A percentile compares a stretch with the other conserved stretches of the same genome.
Conservation (phyloP, 169 alveolate genomes). For the Plasmodium gonderi region DNA sequence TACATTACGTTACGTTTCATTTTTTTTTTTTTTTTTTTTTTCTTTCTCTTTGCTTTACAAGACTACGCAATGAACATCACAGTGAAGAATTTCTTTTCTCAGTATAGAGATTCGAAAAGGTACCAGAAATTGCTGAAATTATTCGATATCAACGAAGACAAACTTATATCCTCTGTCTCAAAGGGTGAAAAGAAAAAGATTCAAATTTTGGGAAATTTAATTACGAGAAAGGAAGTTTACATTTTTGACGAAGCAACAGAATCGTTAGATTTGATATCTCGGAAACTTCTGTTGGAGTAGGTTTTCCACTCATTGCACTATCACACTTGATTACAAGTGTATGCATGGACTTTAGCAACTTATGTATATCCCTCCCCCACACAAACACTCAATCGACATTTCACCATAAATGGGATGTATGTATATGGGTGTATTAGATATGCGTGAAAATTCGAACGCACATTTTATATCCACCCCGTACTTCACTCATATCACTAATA, state of each 20-base stretch:
- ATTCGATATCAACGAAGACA: constrained; percentile 54
- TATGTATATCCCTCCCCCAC: background rate
- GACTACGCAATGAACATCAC: constrained; percentile 62
- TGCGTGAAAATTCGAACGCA: no score
- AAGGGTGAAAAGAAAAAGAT: constrained; percentile 70
- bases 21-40: background rate
- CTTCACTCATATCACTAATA: no score
- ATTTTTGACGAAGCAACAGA: constrained; percentile 74
- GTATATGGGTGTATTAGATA: background rate
- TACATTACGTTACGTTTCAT: background rate
- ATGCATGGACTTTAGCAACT: no score
- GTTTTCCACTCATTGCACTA: no score
- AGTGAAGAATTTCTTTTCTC: constrained; percentile 27
- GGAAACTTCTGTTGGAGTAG: constrained; percentile 68
- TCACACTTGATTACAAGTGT: no score
- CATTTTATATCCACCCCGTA: no score
- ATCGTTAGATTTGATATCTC: constrained; percentile 59
- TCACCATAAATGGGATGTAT: no score
- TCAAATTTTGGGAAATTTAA: constrained; percentile 58
- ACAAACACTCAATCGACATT: background rate
- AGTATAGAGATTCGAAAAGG: constrained; percentile 41
- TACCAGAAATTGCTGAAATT: constrained; percentile 37
- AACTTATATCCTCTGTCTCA: constrained; percentile 41
- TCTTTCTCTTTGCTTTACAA: background rate
- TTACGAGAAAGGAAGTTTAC: constrained; percentile 63